These are phyloP conservation scores for Coemansia sp. DNA, from an alignment of 192 early-diverging fungal species.

Conservation along the genomic window DNA sequence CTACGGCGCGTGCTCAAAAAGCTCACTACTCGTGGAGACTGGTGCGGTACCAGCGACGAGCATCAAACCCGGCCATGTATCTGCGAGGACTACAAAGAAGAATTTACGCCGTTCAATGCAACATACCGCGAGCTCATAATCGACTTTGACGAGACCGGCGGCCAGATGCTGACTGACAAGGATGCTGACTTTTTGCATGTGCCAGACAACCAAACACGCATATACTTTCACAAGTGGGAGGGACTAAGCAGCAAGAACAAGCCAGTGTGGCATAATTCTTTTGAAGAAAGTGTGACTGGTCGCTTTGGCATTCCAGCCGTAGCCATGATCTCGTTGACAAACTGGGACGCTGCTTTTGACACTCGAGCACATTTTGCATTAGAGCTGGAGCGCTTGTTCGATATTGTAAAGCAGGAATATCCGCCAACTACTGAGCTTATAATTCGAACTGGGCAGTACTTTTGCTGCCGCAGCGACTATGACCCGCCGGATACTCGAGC, in stretches of 20 bases:
- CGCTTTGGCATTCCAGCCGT: conserved; percentile 14
- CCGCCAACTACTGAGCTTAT: conserved; percentile 30
- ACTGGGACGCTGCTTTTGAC: conserved; percentile 57
- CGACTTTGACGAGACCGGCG: conserved; percentile 9
- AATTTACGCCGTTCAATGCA: conserved; percentile 24
- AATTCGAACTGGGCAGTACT: conserved; percentile 57
- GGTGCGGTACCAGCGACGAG: conserved; percentile 33
- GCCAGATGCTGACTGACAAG: conserved; percentile 3
- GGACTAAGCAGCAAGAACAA: conserved; percentile 39
- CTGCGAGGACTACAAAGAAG: conserved; percentile 54
- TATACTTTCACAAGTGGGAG: conserved; percentile 54
- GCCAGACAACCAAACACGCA: neutral
- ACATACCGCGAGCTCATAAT: conserved; percentile 7
- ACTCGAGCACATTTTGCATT: conserved; percentile 24
- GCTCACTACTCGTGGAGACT: conserved; percentile 43
- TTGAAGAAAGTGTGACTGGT: neutral
- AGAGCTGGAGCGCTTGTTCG: conserved; percentile 25
- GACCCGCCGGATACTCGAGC: conserved; percentile 17
- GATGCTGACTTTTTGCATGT: neutral
- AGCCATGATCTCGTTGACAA: conserved; percentile 44
- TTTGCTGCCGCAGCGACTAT: conserved; percentile 53
- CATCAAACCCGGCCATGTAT: conserved; percentile 24
- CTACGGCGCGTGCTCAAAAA: conserved; percentile 51
- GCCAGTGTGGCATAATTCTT: neutral
- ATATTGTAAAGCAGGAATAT: conserved; percentile 30